Evolutionary conservation across 202 grass and related monocot genomes (phyloP), one percentile per base, ranked within the genome.

Genomic region (Alloteropsis angusta): DNA sequence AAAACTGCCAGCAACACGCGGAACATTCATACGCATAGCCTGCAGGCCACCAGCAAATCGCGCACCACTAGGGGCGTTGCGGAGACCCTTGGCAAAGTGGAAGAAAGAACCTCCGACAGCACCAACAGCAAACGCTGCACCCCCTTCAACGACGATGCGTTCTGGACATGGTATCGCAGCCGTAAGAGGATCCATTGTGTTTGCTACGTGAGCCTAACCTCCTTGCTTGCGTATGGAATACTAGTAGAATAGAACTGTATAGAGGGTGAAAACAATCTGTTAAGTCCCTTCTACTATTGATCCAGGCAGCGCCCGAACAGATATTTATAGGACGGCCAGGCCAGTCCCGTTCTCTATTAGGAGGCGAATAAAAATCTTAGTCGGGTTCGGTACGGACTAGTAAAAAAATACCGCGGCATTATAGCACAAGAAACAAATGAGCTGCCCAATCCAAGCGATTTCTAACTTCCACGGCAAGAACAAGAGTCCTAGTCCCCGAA

Each of bases 21-120:
- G 84, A 0, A 37, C 87, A 66, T 90, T 88, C 84, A 92, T 85
- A 50, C 61, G 36, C 7, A 62, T 49, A 15, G 82, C 75, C 63
- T 96, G 64, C 52, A 70, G n/a, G 22, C 80, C 80, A 14, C 72
- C 85, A 22, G 26, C n/a, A 21, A 91, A 56, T 58, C 76, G 56
- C 12, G 81, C 9, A 0, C 85, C 88, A 64, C 65, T 67, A 25
- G 89, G 87, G 5, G 69, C 77, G 60, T 88, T 81, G 38, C 71
- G 48, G 54, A 96, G 18, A 39, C 82, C 87, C 71, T 82, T 90
- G 60, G 78, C 6, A 16, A 92, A 88, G 80, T 88, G 60, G 44
- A 15, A 91, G 17, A 23, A 43, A 19, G 85, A 91, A 43, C 88
- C 88, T 14, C 91, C 70, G 2, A 94, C 72, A 22, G 77, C 76